These are phyloP conservation scores for Trifolium pratense DNA, from an alignment of 306 rosid species.

Conservation along the genomic window DNA sequence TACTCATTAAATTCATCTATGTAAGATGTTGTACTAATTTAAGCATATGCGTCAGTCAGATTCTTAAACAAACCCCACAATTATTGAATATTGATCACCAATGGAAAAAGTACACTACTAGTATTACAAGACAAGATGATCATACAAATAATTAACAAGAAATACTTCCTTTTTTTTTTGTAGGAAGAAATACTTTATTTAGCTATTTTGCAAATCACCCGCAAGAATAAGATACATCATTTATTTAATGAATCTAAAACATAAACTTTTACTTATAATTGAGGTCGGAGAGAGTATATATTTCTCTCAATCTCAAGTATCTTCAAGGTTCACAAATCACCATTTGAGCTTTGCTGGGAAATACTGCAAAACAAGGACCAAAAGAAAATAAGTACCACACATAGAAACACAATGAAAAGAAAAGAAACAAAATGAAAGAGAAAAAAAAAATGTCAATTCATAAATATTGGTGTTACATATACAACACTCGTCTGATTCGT, in stretches of 20 bases:
- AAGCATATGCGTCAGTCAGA: not conserved
- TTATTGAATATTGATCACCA: not conserved
- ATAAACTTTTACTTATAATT: no score
- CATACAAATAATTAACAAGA: not conserved
- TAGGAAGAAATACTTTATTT: no score
- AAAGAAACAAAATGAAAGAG: no score
- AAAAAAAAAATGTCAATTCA: not conserved
- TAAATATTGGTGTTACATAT: not conserved
- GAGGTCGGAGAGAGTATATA: no score
- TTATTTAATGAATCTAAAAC: no score
- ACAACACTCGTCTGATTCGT: not conserved
- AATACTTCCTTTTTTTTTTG: no score
- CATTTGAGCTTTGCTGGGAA: constrained; percentile 48
- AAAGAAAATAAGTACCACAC: constrained; percentile 1
- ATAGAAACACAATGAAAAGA: not conserved
- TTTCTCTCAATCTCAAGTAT: not conserved
- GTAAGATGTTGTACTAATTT: not conserved
- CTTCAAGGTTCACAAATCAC: constrained; percentile 28
- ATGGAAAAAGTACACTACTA: not conserved
- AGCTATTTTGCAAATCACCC: not conserved
- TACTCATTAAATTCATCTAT: not conserved
- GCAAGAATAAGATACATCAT: no score
- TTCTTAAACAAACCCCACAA: no score
- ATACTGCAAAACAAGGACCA: constrained; percentile 41
- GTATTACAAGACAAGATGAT: not conserved